Conservation (phyloP, 805 yeast species). For the Maudiozyma saulgeensis region DNA sequence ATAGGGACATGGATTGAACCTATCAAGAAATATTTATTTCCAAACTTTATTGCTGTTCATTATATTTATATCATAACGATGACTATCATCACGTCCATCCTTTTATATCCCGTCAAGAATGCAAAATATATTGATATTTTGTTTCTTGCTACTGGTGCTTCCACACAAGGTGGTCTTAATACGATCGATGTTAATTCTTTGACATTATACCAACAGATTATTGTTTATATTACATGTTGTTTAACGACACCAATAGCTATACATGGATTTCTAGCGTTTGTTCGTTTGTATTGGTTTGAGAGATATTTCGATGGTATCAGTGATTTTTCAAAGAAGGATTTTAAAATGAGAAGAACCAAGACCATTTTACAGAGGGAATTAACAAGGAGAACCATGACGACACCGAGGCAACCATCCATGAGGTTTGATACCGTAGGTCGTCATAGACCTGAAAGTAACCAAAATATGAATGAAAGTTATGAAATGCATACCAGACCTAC, state of each 20-base stretch:
- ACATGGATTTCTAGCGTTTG: conserved; percentile 65
- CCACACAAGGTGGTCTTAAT: conserved; percentile 89
- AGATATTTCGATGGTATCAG: conserved; percentile 76
- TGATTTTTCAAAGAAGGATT: conserved; percentile 64
- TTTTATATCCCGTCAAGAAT: conserved; percentile 68
- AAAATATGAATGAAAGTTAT: background rate
- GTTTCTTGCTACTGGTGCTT: conserved; percentile 64
- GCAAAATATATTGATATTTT: conserved; percentile 66
- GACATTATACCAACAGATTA: conserved; percentile 69
- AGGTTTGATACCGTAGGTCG: background rate
- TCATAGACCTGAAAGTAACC: too few relatives aligned
- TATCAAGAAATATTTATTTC: conserved; percentile 31
- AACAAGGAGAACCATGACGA: conserved; percentile 17
- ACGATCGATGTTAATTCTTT: conserved; percentile 61
- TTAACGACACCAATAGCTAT: conserved; percentile 83
- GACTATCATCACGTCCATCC: conserved; percentile 58
- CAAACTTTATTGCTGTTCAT: conserved; percentile 49
- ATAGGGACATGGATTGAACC: conserved; percentile 28
- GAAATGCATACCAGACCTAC: background rate
- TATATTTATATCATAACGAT: conserved; percentile 57
- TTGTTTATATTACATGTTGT: conserved; percentile 51
- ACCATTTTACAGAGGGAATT: conserved; percentile 27
- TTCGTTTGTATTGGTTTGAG: conserved; percentile 84
- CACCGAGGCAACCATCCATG: conserved; percentile 2
- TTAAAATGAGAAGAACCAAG: conserved; percentile 66